A percentile compares a stretch with the other conserved stretches of the same genome.
Conservation (phyloP, 1,284 basidiomycete species). For the Peniophora sp. region DNA sequence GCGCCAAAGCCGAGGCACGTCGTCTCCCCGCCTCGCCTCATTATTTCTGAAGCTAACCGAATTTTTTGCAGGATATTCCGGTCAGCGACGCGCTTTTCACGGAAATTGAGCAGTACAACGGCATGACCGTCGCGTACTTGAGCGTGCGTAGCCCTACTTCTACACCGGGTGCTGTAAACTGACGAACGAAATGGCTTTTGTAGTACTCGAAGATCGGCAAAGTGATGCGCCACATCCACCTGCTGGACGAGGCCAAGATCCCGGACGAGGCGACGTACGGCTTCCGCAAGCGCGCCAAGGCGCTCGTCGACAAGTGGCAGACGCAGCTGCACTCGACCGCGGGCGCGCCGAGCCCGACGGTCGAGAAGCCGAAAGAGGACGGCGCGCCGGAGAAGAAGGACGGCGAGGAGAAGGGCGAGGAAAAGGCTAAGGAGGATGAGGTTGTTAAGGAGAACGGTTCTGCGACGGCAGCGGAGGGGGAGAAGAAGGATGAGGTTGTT, state of each 20-base stretch:
- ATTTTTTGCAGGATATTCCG: constrained; percentile 61
- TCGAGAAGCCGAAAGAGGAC: constrained; percentile 13
- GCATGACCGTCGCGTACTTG: constrained; percentile 82
- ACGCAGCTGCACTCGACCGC: constrained; percentile 30
- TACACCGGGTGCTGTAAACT: neutral
- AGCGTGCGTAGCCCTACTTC: constrained; percentile 32
- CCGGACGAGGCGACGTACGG: constrained; percentile 83
- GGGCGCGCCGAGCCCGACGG: neutral
- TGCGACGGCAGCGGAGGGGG: constrained; percentile 11
- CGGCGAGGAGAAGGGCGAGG: constrained; percentile 14
- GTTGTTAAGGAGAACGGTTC: constrained; percentile 6
- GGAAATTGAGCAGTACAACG: constrained; percentile 76
- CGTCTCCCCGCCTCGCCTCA: constrained; percentile 4
- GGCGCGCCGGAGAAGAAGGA: constrained; percentile 21
- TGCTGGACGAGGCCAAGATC: constrained; percentile 56
- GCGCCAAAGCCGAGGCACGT: constrained; percentile 48
- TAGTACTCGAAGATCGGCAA: constrained; percentile 96
- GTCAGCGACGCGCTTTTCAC: constrained; percentile 72
- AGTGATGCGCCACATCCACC: constrained; percentile 92
- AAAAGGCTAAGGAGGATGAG: constrained; percentile 15
- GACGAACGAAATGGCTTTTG: constrained; percentile 1
- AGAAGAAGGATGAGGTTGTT: constrained; percentile 11
- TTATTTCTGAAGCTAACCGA: constrained; percentile 3
- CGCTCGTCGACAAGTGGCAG: constrained; percentile 67
- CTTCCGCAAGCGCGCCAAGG: constrained; percentile 76